Evolutionary conservation across 192 early-diverging fungal species (phyloP).

Genomic region (Pecoramyces ruminantium): DNA sequence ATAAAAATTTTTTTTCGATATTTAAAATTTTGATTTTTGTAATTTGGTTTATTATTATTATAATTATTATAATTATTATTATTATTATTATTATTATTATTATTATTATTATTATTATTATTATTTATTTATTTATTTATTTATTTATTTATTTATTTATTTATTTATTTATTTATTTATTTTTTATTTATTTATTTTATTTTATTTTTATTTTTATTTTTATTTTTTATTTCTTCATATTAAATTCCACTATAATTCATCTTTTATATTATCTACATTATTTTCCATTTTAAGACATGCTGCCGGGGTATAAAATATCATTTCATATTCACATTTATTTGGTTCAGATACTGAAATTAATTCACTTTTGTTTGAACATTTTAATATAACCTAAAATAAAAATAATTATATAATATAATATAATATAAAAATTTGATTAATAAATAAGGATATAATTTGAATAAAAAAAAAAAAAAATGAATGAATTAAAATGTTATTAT

Average conservation of each 20-base stretch:
- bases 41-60: too few species aligned
- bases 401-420: too few species aligned
- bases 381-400: slow-evolving; percentile 26
- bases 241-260: slow-evolving; percentile 13
- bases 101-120: too few species aligned
- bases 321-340: slow-evolving; percentile 82
- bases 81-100: too few species aligned
- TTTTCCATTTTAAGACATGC: slow-evolving; percentile 34
- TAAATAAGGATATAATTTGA: slow-evolving; percentile 1
- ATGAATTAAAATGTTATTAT: slow-evolving; percentile 4
- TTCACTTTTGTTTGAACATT: slow-evolving; percentile 55
- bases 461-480: background rate
- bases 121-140: too few species aligned
- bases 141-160: too few species aligned
- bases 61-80: too few species aligned
- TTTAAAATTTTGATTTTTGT: too few species aligned
- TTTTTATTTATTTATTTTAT: background rate
- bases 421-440: too few species aligned
- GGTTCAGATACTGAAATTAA: slow-evolving; percentile 66
- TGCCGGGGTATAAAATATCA: slow-evolving; percentile 59
- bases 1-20: too few species aligned
- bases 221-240: too few species aligned
- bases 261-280: background rate
- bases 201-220: background rate
- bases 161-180: too few species aligned